Conservation (phyloP, 2,329 filamentous ascomycete genomes). For the Trichoderma cornu-damae region DNA sequence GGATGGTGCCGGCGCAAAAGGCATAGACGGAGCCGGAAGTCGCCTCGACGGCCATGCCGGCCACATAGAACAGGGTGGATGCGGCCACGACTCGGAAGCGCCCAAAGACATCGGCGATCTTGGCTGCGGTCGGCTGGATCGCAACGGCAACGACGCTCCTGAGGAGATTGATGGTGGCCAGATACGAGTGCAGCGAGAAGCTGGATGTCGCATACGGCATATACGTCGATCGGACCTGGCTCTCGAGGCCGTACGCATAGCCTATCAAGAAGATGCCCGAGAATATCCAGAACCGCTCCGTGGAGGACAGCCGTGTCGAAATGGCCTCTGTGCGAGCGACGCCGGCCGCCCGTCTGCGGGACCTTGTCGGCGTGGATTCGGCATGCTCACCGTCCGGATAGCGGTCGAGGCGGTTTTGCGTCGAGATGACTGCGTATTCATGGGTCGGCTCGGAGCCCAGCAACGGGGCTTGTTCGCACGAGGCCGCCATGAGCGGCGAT, state of each 20-base stretch:
- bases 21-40: slow-evolving; percentile 42
- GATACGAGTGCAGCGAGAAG: slow-evolving; percentile 49
- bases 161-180: slow-evolving; percentile 55
- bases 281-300: slow-evolving; percentile 49
- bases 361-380: background rate
- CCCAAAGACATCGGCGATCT: slow-evolving; percentile 59
- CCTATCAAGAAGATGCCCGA: slow-evolving; percentile 53
- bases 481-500: background rate
- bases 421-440: slow-evolving; percentile 2
- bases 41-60: slow-evolving; percentile 51
- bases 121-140: slow-evolving; percentile 53
- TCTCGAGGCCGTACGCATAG: slow-evolving; percentile 56
- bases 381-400: background rate
- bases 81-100: slow-evolving; percentile 53
- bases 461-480: slow-evolving; percentile 11
- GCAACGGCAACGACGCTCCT: slow-evolving; percentile 56
- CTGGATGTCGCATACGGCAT: slow-evolving; percentile 51
- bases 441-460: slow-evolving; percentile 9
- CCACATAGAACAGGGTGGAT: slow-evolving; percentile 52
- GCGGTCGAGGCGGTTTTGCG: background rate
- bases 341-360: slow-evolving; percentile 31
- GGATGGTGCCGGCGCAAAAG: slow-evolving; percentile 49
- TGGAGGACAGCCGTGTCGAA: slow-evolving; percentile 40
- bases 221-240: slow-evolving; percentile 47
- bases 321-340: slow-evolving; percentile 50